A percentile compares a stretch with the other conserved stretches of the same genome.
These are phyloP conservation scores for Hysterangium stoloniferum DNA, from an alignment of 768 basidiomycete genomes.

Conservation along the genomic window DNA sequence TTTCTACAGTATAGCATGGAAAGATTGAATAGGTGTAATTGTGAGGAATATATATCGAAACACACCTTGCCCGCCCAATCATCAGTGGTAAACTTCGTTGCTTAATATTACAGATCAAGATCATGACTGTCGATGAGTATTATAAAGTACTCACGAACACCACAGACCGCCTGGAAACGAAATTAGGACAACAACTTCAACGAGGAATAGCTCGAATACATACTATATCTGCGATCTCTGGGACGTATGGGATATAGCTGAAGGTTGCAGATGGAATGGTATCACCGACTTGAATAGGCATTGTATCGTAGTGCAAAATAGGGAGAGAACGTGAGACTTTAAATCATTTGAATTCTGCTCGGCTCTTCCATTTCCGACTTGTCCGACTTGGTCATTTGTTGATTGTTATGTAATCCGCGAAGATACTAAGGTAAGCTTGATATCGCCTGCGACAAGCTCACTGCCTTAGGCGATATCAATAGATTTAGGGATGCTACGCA, in stretches of 20 bases:
- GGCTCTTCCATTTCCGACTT: no score
- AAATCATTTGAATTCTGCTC: no score
- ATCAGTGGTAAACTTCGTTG: conserved; percentile 43
- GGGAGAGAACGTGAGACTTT: background rate
- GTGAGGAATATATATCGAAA: conserved; percentile 8
- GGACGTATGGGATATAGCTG: conserved; percentile 48
- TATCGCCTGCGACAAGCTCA: no score
- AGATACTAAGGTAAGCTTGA: no score
- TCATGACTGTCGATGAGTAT: background rate
- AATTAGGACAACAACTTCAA: background rate
- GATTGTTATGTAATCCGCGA: no score
- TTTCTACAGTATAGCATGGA: conserved; percentile 27
- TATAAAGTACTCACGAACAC: conserved; percentile 45
- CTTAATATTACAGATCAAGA: conserved; percentile 26
- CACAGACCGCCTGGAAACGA: conserved; percentile 45
- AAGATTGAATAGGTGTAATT: background rate
- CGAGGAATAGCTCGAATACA: conserved; percentile 19
- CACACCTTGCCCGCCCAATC: conserved; percentile 63
- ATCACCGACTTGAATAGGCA: conserved; percentile 42
- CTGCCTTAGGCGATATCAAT: no score
- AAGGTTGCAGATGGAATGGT: conserved; percentile 40
- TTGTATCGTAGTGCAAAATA: background rate
- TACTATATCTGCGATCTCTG: conserved; percentile 55
- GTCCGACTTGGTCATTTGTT: no score
- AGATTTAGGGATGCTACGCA: no score